Conservation (phyloP, 2,329 filamentous ascomycete genomes). For the Alternaria sp. region DNA sequence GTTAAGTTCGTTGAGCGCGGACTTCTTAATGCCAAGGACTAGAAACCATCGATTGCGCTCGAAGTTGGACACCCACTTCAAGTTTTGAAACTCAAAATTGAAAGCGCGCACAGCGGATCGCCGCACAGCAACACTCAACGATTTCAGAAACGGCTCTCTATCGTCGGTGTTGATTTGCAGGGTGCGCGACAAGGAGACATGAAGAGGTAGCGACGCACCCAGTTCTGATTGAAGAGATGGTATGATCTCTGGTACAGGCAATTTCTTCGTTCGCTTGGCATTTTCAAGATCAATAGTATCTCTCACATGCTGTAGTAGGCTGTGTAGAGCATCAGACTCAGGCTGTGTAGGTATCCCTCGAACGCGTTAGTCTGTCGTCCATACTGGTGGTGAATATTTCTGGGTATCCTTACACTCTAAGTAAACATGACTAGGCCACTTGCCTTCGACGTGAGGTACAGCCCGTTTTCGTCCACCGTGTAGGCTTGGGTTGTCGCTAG, state of each 20-base stretch:
- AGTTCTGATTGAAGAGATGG: constrained; percentile 79
- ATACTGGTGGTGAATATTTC: neutral
- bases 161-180: constrained; percentile 75
- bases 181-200: constrained; percentile 88
- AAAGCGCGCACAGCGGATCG: constrained; percentile 60
- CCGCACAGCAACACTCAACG: constrained; percentile 55
- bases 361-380: constrained; percentile 37
- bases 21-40: constrained; percentile 67
- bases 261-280: constrained; percentile 25
- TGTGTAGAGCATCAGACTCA: constrained; percentile 38
- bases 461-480: constrained; percentile 85
- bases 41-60: constrained; percentile 80
- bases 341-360: constrained; percentile 47
- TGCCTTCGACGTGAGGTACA: constrained; percentile 83
- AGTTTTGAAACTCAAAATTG: constrained; percentile 50
- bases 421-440: constrained; percentile 93
- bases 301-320: constrained; percentile 38
- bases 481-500: constrained; percentile 79
- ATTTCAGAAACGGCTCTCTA: constrained; percentile 70
- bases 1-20: constrained; percentile 46
- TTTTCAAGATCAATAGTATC: constrained; percentile 25
- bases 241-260: constrained; percentile 56
- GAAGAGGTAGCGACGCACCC: constrained; percentile 77
- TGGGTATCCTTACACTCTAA: constrained; percentile 77
- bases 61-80: constrained; percentile 72